Evolutionary conservation across 192 early-diverging fungal species (phyloP).

Genomic region (Geranomyces michiganensis): DNA sequence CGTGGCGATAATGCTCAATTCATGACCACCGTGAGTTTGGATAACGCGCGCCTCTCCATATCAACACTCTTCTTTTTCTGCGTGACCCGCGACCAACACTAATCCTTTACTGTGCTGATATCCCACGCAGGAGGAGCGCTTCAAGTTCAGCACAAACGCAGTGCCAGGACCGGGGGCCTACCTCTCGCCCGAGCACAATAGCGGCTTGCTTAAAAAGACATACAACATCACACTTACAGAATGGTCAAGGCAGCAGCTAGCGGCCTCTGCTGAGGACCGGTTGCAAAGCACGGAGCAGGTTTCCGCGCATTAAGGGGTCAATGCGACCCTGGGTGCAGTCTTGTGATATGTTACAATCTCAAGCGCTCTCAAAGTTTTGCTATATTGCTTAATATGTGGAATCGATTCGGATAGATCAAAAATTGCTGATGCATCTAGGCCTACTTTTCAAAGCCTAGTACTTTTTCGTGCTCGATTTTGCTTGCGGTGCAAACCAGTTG

Average conservation of each 20-base stretch:
- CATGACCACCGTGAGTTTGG: conserved; percentile 47
- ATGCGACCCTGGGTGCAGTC: no score
- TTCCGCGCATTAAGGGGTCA: no score
- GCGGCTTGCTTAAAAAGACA: conserved; percentile 50
- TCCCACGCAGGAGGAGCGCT: conserved; percentile 42
- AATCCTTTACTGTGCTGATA: neutral
- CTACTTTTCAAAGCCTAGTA: neutral
- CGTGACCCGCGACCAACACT: no score
- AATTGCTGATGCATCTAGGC: no score
- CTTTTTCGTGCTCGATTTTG: neutral
- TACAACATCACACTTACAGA: conserved; percentile 57
- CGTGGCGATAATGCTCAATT: conserved; percentile 31
- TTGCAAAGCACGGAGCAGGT: neutral
- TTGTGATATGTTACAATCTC: no score
- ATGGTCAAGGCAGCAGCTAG: conserved; percentile 34
- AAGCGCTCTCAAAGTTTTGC: no score
- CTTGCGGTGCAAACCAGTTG: conserved; percentile 47
- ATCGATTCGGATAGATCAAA: no score
- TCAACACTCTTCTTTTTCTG: no score
- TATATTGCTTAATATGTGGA: no score
- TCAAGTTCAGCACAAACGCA: conserved; percentile 27
- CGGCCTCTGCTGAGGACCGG: neutral
- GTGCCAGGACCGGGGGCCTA: conserved; percentile 55
- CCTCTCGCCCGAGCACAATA: conserved; percentile 41
- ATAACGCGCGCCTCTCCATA: neutral